Conservation (phyloP, 768 basidiomycete species). For the Auricularia cornea region DNA sequence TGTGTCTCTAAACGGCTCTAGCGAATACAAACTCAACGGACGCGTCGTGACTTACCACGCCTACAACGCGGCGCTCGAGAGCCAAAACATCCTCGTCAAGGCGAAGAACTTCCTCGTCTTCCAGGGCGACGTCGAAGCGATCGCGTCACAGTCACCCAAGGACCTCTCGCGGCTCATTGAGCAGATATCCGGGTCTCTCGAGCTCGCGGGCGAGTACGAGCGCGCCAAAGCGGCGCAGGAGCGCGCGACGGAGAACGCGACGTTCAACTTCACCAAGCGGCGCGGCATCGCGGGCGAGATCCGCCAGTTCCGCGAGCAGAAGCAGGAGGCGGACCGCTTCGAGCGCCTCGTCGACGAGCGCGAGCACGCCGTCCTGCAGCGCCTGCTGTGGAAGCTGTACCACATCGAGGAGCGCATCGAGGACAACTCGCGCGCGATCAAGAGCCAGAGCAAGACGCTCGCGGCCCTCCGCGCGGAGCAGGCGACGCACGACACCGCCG, state of each 20-base stretch:
- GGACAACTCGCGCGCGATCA: slow-evolving; percentile 58
- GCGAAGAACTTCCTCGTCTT: slow-evolving; percentile 99
- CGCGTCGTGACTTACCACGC: slow-evolving; percentile 74
- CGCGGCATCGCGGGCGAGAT: slow-evolving; percentile 92
- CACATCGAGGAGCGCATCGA: slow-evolving; percentile 84
- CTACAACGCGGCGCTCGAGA: slow-evolving; percentile 81
- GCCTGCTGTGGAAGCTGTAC: slow-evolving; percentile 80
- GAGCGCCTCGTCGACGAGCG: slow-evolving; percentile 66
- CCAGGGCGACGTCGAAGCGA: slow-evolving; percentile 97
- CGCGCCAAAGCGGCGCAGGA: slow-evolving; percentile 81
- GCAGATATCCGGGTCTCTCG: slow-evolving; percentile 90
- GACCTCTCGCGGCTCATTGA: slow-evolving; percentile 89
- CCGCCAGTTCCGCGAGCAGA: slow-evolving; percentile 96
- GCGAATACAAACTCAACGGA: slow-evolving; percentile 84
- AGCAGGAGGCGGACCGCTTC: slow-evolving; percentile 84
- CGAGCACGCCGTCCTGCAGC: slow-evolving; percentile 72
- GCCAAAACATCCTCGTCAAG: slow-evolving; percentile 94
- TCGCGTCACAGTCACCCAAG: slow-evolving; percentile 88
- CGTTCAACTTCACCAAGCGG: slow-evolving; percentile 89
- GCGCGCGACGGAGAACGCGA: slow-evolving; percentile 87
- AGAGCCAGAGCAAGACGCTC: slow-evolving; percentile 65
- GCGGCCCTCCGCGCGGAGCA: slow-evolving; percentile 62
- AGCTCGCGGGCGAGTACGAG: slow-evolving; percentile 83
- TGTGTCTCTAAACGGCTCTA: slow-evolving; percentile 78
- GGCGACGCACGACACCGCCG: slow-evolving; percentile 54